Evolutionary conservation across 176 grass and related monocot genomes (phyloP), one percentile per base, ranked within the genome.

Genomic region (Tuctoria greenei): DNA sequence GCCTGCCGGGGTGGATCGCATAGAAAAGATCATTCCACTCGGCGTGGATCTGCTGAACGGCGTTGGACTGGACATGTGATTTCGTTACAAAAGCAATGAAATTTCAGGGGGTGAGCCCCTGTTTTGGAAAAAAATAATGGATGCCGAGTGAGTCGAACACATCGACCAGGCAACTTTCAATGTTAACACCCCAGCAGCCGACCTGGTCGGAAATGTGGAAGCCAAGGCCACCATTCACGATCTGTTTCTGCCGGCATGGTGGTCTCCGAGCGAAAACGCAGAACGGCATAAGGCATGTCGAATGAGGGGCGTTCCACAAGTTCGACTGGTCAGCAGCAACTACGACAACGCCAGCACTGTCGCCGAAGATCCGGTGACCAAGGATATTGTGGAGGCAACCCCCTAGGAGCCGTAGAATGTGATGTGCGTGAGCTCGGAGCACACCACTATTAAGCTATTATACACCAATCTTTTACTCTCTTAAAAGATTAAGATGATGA

Each of bases 1-100:
- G 76, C 0, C 85, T 81, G 0, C 81, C 84, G 0, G 84, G 80
- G 51, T 87, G 88, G 7, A 80, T 80, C 4, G 85, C 69, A 68
- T 75, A 90, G 66, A 90, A 90, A 20, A 90, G 71, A 36, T 84
- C 78, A 14, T 86, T 90, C 74, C 78, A 90, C 25, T 90, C 46
- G 16, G 28, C 56, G n/a, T n/a, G n/a, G n/a, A n/a, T n/a, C n/a
- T n/a, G n/a, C n/a, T n/a, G n/a, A n/a, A n/a, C n/a, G n/a, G n/a
- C n/a, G n/a, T n/a, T n/a, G n/a, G n/a, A n/a, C n/a, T n/a, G n/a
- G n/a, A n/a, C n/a, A n/a, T n/a, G n/a, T n/a, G n/a, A n/a, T n/a
- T n/a, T n/a, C n/a, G n/a, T n/a, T n/a, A n/a, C n/a, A n/a, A n/a
- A n/a, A n/a, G n/a, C n/a, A n/a, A n/a, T n/a, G n/a, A n/a, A n/a